Evolutionary conservation across 306 rosid genomes (phyloP).

Genomic region (Castanospermum australe): DNA sequence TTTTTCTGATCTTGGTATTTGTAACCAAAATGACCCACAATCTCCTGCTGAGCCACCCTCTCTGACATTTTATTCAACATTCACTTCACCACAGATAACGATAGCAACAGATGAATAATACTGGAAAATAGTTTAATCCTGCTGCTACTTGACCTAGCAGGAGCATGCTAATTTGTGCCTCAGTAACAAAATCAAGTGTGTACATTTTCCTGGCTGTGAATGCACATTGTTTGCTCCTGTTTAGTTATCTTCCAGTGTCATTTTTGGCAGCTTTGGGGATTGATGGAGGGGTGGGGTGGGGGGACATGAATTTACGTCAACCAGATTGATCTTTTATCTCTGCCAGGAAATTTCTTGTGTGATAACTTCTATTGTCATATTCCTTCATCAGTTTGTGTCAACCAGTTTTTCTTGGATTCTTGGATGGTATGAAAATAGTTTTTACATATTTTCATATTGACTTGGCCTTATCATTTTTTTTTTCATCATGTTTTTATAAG

Average conservation of each 20-base stretch:
- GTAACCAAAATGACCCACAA: slow-evolving; percentile 9
- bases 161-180: background rate
- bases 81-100: background rate
- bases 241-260: background rate
- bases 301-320: no score
- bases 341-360: background rate
- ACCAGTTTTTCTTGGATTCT: background rate
- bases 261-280: no score
- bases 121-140: background rate
- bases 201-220: background rate
- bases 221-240: background rate
- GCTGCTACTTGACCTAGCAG: background rate
- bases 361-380: slow-evolving; percentile 11
- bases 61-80: background rate
- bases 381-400: background rate
- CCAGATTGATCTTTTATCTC: background rate
- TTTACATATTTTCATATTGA: background rate
- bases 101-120: background rate
- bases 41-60: background rate
- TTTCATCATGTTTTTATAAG: background rate
- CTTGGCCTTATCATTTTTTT: background rate
- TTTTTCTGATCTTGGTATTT: slow-evolving; percentile 25
- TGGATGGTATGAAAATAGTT: background rate
- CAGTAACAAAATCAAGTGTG: background rate
- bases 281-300: no score